Evolutionary conservation across 2,329 filamentous ascomycete species (phyloP).

Genomic region (Xylariaceae sp.): DNA sequence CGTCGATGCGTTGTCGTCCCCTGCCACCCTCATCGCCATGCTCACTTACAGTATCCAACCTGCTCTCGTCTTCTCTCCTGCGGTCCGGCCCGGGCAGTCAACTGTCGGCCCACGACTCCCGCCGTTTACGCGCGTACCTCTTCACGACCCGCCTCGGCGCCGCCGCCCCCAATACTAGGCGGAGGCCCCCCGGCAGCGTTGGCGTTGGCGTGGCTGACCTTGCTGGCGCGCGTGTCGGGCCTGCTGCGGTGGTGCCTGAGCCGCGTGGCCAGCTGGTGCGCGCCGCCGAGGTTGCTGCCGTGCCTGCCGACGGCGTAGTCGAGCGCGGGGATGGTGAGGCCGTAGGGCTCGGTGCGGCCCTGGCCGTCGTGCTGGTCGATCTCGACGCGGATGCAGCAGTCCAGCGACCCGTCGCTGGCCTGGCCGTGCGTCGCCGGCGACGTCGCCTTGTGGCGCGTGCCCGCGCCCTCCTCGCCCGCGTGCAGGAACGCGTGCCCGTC

Average conservation of each 20-base stretch:
- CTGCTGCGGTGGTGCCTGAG: slow-evolving; percentile 20
- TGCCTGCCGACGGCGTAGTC: slow-evolving; percentile 23
- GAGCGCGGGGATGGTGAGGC: slow-evolving; percentile 74
- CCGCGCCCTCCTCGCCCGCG: slow-evolving; percentile 67
- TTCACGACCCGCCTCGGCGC: too few relatives aligned
- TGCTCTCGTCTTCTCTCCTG: too few relatives aligned
- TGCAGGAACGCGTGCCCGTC: slow-evolving; percentile 68
- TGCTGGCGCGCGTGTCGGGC: slow-evolving; percentile 18
- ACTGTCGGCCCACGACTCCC: too few relatives aligned
- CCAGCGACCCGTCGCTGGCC: slow-evolving; percentile 55
- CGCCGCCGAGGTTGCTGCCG: slow-evolving; percentile 15
- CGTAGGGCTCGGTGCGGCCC: slow-evolving; percentile 75
- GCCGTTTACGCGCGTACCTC: too few relatives aligned
- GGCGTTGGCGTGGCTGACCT: too few relatives aligned
- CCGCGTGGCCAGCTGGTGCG: slow-evolving; percentile 3
- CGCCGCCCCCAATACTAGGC: slow-evolving; percentile 6
- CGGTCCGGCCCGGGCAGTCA: too few relatives aligned
- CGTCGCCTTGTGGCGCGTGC: slow-evolving; percentile 70
- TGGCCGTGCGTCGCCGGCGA: slow-evolving; percentile 44
- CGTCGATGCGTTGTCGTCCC: too few relatives aligned
- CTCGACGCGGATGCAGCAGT: slow-evolving; percentile 82
- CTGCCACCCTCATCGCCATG: too few relatives aligned
- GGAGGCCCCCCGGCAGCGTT: slow-evolving; percentile 14
- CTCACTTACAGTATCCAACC: too few relatives aligned
- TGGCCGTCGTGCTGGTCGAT: slow-evolving; percentile 74